phyloP scores from a whole-genome alignment of 2,329 filamentous ascomycete species.

The Remersonia thermophila region DNA sequence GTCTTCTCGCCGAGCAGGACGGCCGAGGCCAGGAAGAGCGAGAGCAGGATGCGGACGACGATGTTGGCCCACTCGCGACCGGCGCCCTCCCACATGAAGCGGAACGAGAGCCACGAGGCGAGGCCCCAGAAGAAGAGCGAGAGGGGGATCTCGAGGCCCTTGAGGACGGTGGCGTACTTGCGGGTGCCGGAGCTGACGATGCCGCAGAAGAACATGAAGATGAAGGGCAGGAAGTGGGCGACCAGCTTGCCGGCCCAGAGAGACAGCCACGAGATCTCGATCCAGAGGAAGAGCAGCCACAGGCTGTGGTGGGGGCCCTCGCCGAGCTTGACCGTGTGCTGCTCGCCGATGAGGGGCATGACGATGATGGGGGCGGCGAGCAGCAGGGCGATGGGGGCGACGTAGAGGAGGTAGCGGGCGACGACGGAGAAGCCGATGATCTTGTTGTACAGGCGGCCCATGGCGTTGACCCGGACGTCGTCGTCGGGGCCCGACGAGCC shows the following conservation, averaged over 20 bases:
- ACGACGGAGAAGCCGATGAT: conserved; percentile 51
- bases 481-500: conserved; percentile 37
- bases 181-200: conserved; percentile 57
- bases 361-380: conserved; percentile 52
- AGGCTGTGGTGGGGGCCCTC: conserved; percentile 27
- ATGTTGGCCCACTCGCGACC: conserved; percentile 41
- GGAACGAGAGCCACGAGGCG: conserved; percentile 49
- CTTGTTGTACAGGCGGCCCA: conserved; percentile 54
- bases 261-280: conserved; percentile 54
- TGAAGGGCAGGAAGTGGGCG: conserved; percentile 44
- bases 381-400: conserved; percentile 49
- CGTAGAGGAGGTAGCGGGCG: conserved; percentile 56
- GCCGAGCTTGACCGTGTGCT: conserved; percentile 26
- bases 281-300: conserved; percentile 54
- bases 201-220: conserved; percentile 58
- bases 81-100: conserved; percentile 34
- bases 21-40: conserved; percentile 53
- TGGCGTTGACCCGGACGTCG: conserved; percentile 42
- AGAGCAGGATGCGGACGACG: conserved; percentile 53
- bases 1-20: conserved; percentile 67
- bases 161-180: conserved; percentile 56
- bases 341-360: conserved; percentile 32
- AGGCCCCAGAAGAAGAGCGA: conserved; percentile 59
- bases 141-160: conserved; percentile 51
- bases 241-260: conserved; percentile 57